These are phyloP conservation scores for Cyclocybe cylindracea DNA, from an alignment of 768 basidiomycete genomes.

Conservation along the genomic window DNA sequence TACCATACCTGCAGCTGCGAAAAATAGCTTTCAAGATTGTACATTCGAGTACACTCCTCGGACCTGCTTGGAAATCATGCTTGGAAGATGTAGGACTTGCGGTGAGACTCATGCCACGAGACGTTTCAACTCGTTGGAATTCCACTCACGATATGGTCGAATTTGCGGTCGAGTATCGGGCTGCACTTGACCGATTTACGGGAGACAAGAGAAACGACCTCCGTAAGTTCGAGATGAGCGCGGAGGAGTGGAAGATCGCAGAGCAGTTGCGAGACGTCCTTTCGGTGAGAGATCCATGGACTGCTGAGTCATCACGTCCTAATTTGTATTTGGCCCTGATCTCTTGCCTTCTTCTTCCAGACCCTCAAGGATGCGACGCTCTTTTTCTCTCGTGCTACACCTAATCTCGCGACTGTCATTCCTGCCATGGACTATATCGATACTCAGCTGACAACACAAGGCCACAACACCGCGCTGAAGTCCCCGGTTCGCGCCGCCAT, in stretches of 20 bases:
- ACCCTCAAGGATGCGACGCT: conserved; percentile 1
- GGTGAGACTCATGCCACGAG: conserved; percentile 24
- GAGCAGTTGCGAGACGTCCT: too few relatives aligned
- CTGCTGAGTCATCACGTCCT: too few relatives aligned
- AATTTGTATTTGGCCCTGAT: too few relatives aligned
- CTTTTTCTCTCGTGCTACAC: not conserved
- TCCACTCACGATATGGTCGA: conserved; percentile 38
- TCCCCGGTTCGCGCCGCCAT: not conserved
- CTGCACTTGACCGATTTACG: conserved; percentile 29
- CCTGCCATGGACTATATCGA: conserved; percentile 3
- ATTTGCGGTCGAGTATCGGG: conserved; percentile 27
- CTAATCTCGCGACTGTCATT: not conserved
- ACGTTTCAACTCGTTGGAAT: conserved; percentile 41
- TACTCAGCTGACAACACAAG: not conserved
- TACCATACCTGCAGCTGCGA: too few relatives aligned
- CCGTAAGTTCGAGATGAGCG: conserved; percentile 19
- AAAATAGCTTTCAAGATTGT: too few relatives aligned
- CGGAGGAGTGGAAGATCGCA: conserved; percentile 31
- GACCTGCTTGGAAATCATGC: too few relatives aligned
- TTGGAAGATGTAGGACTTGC: too few relatives aligned
- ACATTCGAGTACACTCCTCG: too few relatives aligned
- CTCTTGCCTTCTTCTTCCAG: not conserved
- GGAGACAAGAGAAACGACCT: conserved; percentile 15
- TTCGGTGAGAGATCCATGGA: too few relatives aligned
- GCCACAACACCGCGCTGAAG: too few relatives aligned